phyloP scores from a whole-genome alignment of 2,329 filamentous ascomycete species.

The Fusarium camptoceras region DNA sequence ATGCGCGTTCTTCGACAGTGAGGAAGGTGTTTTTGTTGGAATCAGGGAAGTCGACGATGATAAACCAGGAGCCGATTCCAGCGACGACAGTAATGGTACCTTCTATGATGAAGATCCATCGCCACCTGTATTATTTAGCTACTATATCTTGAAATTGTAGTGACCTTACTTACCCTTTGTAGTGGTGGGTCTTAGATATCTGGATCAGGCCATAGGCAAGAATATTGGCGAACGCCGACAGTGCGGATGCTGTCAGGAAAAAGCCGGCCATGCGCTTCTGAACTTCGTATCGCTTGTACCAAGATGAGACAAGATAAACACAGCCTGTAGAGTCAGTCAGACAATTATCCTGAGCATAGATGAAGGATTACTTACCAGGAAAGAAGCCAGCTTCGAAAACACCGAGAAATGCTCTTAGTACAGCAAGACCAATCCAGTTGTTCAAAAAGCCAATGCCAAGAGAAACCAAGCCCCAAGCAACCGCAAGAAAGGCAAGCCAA shows the following conservation, averaged over 20 bases:
- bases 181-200: conserved; percentile 19
- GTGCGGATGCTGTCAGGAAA: conserved; percentile 19
- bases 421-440: conserved; percentile 23
- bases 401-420: conserved; percentile 15
- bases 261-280: conserved; percentile 32
- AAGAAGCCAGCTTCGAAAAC: conserved; percentile 36
- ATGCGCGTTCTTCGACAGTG: conserved; percentile 13
- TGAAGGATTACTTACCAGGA: not conserved
- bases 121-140: conserved; percentile 4
- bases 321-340: not conserved
- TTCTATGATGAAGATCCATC: conserved; percentile 38
- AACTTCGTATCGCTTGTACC: conserved; percentile 32
- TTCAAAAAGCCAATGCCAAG: conserved; percentile 28
- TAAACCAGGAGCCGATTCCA: conserved; percentile 31
- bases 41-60: conserved; percentile 37
- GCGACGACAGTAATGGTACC: conserved; percentile 28
- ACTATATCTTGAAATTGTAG: accelerated
- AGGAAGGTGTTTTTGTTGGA: conserved; percentile 28
- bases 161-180: conserved; percentile 11
- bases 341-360: accelerated
- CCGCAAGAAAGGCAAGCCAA: conserved; percentile 28
- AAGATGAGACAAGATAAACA: conserved; percentile 27
- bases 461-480: conserved; percentile 26
- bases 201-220: conserved; percentile 31
- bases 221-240: conserved; percentile 31